Base-by-base conservation (phyloP, 1,284 basidiomycete genomes). In the Puccinia hordei region DNA sequence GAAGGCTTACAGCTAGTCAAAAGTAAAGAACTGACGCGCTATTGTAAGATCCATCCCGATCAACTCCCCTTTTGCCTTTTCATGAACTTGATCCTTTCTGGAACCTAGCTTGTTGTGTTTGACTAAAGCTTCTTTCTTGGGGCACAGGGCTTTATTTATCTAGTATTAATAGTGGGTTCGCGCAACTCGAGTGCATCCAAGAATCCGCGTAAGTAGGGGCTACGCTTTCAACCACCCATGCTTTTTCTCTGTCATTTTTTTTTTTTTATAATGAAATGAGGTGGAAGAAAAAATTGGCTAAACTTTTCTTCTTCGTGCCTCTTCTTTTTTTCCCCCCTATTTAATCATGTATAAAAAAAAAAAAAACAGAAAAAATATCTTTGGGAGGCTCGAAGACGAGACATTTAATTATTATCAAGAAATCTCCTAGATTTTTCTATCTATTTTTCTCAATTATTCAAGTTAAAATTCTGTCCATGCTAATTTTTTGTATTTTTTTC, bases 101-200 rank as follows among this genome's bases (percentile, higher is more conserved):
- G 19, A 30, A 19, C 17, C 53, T 24, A 55, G 53, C 24, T 27
- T 5, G 6, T 55, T 9, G 53, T 55, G 53, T 55, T n/a, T 22
- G n/a, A 49, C n/a, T 73, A 1, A 49, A 15, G 46, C 3, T 27
- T 24, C 6, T 33, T 51, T 41, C 27, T 49, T 53, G 44, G 10
- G 30, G 19, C 9, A 17, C 24, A 76, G 73, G 73, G 73, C 30
- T 65, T 49, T 76, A 76, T 76, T 30, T 76, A 13, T 76, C 46
- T 6, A 76, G 73, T 53, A 76, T 76, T 33, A 76, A 51, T 66
- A 76, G 73, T 33, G 33, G 41, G 22, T 33, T 30, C 46, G n/a
- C 41, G 9, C 73, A 76, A 53, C 59, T 76, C 17, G 61, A 65
- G 63, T 44, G n/a, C 12, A 76, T 76, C n/a, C 59, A 76, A 51